These are phyloP conservation scores for Cyberlindnera bimundalis DNA, from an alignment of 805 yeast species.

Conservation along the genomic window DNA sequence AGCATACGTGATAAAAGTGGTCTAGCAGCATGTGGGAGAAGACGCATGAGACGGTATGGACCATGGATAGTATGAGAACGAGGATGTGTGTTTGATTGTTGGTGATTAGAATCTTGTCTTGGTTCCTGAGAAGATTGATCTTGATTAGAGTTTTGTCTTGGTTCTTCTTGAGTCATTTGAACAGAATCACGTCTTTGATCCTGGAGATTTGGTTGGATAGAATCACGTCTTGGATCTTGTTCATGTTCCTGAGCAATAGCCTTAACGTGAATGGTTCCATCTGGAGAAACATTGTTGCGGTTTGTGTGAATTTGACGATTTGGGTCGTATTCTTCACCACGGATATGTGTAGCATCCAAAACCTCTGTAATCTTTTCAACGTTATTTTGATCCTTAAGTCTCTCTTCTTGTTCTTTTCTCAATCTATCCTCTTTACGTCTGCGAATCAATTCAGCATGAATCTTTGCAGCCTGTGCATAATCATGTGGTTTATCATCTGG, in stretches of 20 bases:
- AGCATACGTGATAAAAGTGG: slow-evolving; percentile 69
- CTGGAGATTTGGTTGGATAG: background rate
- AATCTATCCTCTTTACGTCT: slow-evolving; percentile 52
- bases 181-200: background rate
- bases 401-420: slow-evolving; percentile 13
- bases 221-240: background rate
- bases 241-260: too few relatives aligned
- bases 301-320: too few relatives aligned
- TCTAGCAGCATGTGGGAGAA: slow-evolving; percentile 79
- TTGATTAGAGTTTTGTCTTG: background rate
- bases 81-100: background rate
- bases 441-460: slow-evolving; percentile 60
- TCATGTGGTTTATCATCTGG: slow-evolving; percentile 76
- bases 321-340: slow-evolving; percentile 11
- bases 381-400: background rate
- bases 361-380: slow-evolving; percentile 17
- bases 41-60: slow-evolving; percentile 76
- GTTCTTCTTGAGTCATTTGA: background rate
- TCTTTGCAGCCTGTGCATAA: slow-evolving; percentile 65
- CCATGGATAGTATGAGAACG: slow-evolving; percentile 48
- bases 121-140: too few relatives aligned
- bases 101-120: too few relatives aligned
- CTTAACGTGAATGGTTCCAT: too few relatives aligned
- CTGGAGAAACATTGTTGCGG: background rate
- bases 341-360: slow-evolving; percentile 16